Base-by-base conservation (phyloP, 2,329 filamentous ascomycete species). In the Cladosporium cucumerinum region DNA sequence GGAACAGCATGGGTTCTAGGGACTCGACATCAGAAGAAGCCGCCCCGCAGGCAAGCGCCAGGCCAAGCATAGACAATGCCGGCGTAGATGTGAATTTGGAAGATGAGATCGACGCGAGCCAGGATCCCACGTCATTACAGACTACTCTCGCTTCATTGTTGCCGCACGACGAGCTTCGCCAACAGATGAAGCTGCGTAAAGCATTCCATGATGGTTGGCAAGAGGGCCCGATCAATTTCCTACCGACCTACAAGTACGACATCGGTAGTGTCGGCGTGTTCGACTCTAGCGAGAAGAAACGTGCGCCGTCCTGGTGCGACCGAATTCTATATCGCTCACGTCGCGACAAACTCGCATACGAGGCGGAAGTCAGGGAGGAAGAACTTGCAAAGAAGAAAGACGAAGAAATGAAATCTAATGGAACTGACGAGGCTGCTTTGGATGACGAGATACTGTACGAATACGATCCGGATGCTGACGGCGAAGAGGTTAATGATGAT, bases 201-300 rank as follows among this genome's bases (percentile, higher is more conserved):
- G 87, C 88, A 0, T 96, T 99, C 67, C 87, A 96, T 66, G 91
- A 97, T 67, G 94, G 93, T 1, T 99, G 95, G 93, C 85, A 85
- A 59, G 95, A 99, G 81, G 95, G 93, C 0, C 83, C 87, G 0
- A 93, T 99, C 64, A 86, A 86, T 1, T 99, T 99, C 73, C 76
- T 98, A 18, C 95, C 95, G 1, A 96, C 95, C 0, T 99, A 99
- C 78, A 99, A 99, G 77, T 99, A 99, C 71, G 96, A 99, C 72
- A 84, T 97, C 30, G 95, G 95, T n/a, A 96, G 90, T 32, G 87
- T 97, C 34, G 91, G 91, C 1, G 85, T 93, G 32, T 99, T 97
- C 75, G 96, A 99, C 78, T 92, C 93, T 0, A 97, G 93, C 69
- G 95, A 98, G 75, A 99, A 99, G 80, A 89, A 89, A 68, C 86